Evolutionary conservation across 1,139 yeast genomes (phyloP).

Genomic region (Geotrichum fermentans): DNA sequence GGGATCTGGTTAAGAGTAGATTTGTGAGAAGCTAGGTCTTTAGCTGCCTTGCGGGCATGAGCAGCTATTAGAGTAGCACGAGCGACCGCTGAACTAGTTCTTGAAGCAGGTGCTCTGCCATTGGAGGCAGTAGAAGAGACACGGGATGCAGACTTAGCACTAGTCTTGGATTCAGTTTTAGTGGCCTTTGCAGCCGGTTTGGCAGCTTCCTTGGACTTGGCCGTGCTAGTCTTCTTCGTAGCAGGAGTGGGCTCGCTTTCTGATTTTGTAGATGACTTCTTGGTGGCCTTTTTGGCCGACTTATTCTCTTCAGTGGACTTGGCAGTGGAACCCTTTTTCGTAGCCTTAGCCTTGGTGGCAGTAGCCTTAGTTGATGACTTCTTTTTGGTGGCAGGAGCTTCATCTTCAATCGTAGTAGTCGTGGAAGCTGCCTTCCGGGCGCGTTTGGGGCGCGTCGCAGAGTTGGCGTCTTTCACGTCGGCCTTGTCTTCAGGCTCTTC

Average conservation of each 20-base stretch:
- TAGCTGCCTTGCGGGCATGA: conserved; percentile 5
- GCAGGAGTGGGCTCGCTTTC: conserved; percentile 4
- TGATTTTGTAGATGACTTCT: not conserved
- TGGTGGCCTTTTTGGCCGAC: not conserved
- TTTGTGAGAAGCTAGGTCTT: conserved; percentile 1
- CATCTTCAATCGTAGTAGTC: conserved; percentile 14
- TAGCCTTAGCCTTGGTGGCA: conserved; percentile 2
- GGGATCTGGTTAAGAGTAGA: conserved; percentile 31
- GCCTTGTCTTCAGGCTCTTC: conserved; percentile 10
- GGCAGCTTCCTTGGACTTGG: conserved; percentile 1
- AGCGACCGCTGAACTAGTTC: conserved; percentile 9
- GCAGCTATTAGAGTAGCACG: conserved; percentile 16
- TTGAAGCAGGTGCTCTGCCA: not conserved
- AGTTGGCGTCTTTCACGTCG: not conserved
- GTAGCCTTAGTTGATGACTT: conserved; percentile 1
- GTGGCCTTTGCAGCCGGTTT: conserved; percentile 1
- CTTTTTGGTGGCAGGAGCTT: conserved; percentile 8
- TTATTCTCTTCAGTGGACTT: not conserved
- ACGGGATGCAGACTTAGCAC: conserved; percentile 6
- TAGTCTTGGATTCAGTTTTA: conserved; percentile 6
- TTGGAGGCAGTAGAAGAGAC: not conserved
- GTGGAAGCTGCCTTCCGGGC: conserved; percentile 15
- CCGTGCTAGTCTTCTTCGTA: conserved; percentile 11
- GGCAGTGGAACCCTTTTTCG: not conserved
- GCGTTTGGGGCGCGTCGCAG: conserved; percentile 16